Evolutionary conservation across 768 basidiomycete genomes (phyloP).

Genomic region (Butyriboletus loyo): DNA sequence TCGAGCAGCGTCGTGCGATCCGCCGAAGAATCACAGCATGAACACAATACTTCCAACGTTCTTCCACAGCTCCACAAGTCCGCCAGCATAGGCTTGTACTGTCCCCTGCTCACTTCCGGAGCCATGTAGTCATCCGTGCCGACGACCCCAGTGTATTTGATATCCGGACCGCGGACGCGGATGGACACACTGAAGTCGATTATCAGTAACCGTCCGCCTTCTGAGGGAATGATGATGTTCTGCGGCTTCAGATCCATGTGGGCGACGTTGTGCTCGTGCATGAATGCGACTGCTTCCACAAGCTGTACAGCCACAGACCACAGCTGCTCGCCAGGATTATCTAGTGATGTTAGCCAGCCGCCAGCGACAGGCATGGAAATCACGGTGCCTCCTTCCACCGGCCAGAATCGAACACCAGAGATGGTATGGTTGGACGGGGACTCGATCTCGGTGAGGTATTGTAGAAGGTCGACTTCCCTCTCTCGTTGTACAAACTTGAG

Average conservation of each 20-base stretch:
- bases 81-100: background rate
- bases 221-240: background rate
- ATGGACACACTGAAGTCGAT: background rate
- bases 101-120: background rate
- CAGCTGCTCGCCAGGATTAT: background rate
- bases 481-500: constrained; percentile 7
- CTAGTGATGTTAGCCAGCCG: background rate
- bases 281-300: too few species aligned
- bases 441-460: background rate
- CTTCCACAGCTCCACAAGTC: background rate
- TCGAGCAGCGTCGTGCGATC: background rate
- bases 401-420: background rate
- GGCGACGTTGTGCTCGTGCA: background rate
- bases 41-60: background rate
- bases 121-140: background rate
- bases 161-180: background rate
- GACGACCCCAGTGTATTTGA: background rate
- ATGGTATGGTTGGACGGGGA: background rate
- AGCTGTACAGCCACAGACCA: too few species aligned
- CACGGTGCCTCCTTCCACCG: background rate
- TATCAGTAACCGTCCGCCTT: background rate
- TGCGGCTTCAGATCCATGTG: constrained; percentile 16
- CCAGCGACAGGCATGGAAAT: background rate
- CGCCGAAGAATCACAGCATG: background rate
- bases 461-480: constrained; percentile 3